Conservation (phyloP, 2,329 filamentous ascomycete species). For the Colletotrichum neosansevieriae region DNA sequence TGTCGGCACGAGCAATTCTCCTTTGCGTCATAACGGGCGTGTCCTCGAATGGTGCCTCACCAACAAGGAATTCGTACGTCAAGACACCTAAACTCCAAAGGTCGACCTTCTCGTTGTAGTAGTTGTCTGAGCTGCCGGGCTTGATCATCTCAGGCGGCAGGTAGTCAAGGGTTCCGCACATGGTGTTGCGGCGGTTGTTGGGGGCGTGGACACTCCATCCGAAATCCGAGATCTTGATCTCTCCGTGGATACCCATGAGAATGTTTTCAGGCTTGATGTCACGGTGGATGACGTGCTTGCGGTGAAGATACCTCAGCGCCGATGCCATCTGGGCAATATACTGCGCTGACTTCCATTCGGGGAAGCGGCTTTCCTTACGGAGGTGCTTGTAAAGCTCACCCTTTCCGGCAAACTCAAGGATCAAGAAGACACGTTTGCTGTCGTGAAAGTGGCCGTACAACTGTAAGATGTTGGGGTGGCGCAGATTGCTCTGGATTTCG, state of each 20-base stretch:
- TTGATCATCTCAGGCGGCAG: constrained; percentile 98
- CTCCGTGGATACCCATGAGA: constrained; percentile 92
- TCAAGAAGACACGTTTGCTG: constrained; percentile 87
- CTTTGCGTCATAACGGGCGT: constrained; percentile 94
- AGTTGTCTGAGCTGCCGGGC: constrained; percentile 83
- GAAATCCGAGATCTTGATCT: constrained; percentile 99
- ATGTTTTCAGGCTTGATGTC: constrained; percentile 99
- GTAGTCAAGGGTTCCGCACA: constrained; percentile 98
- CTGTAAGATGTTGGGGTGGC: constrained; percentile 86
- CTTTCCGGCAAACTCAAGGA: constrained; percentile 87
- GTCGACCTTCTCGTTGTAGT: constrained; percentile 95
- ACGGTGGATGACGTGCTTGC: constrained; percentile 96
- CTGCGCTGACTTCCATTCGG: constrained; percentile 87
- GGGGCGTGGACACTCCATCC: constrained; percentile 98
- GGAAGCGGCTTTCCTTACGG: constrained; percentile 81
- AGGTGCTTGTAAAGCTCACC: constrained; percentile 92
- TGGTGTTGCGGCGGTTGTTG: constrained; percentile 91
- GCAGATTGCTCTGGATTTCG: constrained; percentile 88
- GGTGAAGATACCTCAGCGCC: constrained; percentile 89
- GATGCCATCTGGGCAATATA: constrained; percentile 94
- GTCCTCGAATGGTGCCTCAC: constrained; percentile 97
- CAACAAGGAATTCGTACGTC: constrained; percentile 95
- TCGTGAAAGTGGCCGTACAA: constrained; percentile 92
- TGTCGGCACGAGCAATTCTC: constrained; percentile 88
- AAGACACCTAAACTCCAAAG: constrained; percentile 95